A percentile compares a stretch with the other conserved stretches of the same genome.
Conservation (phyloP, 2,329 filamentous ascomycete species). For the Dryadomyces sulphureus region DNA sequence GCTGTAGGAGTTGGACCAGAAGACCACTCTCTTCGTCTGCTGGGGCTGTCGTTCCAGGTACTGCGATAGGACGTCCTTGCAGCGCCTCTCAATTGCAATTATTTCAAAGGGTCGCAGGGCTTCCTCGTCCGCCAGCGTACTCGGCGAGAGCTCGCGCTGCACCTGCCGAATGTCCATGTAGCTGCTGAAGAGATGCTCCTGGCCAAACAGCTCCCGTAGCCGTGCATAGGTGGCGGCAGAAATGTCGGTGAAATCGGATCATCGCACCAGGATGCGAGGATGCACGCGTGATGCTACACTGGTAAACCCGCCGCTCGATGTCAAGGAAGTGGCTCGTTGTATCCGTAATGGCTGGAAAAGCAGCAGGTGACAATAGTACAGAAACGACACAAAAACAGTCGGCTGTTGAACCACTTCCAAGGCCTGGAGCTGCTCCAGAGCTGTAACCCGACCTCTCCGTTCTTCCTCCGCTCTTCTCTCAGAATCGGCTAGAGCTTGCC, state of each 20-base stretch:
- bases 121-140: background rate
- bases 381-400: background rate
- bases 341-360: background rate
- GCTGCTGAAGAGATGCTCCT: background rate
- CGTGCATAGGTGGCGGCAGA: background rate
- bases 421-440: too few relatives aligned
- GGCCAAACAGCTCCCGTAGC: background rate
- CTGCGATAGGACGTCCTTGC: background rate
- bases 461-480: too few relatives aligned
- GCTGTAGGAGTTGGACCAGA: conserved; percentile 1
- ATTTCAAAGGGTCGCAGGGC: background rate
- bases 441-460: too few relatives aligned
- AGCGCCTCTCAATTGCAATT: background rate
- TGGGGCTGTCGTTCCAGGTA: background rate
- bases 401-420: too few relatives aligned
- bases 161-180: background rate
- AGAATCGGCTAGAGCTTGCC: too few relatives aligned
- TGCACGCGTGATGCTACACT: background rate
- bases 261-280: background rate
- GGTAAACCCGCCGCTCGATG: background rate
- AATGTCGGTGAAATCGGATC: background rate
- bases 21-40: background rate
- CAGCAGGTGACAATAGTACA: background rate
- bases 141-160: background rate
- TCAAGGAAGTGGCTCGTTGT: background rate